Evolutionary conservation across 192 early-diverging fungal species (phyloP).

Genomic region (Coemansia guatemalensis): DNA sequence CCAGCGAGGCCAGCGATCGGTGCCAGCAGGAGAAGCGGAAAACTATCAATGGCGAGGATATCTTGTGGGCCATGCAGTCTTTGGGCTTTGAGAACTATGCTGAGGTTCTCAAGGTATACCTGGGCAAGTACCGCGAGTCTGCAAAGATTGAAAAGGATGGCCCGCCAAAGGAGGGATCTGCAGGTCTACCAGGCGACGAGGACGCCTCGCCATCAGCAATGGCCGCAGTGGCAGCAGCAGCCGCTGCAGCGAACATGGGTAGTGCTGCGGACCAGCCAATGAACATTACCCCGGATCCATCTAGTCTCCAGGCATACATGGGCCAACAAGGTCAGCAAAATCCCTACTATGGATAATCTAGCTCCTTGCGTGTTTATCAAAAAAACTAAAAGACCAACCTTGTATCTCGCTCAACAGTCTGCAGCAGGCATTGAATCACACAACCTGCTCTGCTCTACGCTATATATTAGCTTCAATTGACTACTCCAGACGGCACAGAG

Average conservation of each 20-base stretch:
- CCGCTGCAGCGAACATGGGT: slow-evolving; percentile 21
- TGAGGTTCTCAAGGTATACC: slow-evolving; percentile 85
- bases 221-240: slow-evolving; percentile 20
- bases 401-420: not conserved
- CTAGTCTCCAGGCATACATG: slow-evolving; percentile 48
- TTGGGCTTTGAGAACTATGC: slow-evolving; percentile 98
- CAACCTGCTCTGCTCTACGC: not conserved
- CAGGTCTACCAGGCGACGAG: slow-evolving; percentile 17
- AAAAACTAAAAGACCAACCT: too few species aligned
- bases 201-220: slow-evolving; percentile 17
- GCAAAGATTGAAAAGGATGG: slow-evolving; percentile 52
- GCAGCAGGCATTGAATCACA: not conserved
- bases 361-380: not conserved
- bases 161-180: slow-evolving; percentile 22
- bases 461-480: slow-evolving; percentile 6
- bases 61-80: slow-evolving; percentile 96
- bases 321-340: slow-evolving; percentile 42
- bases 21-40: slow-evolving; percentile 95
- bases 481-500: not conserved
- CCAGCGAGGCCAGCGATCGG: slow-evolving; percentile 95
- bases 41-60: slow-evolving; percentile 98
- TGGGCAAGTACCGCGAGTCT: slow-evolving; percentile 82
- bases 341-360: slow-evolving; percentile 38
- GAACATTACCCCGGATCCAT: slow-evolving; percentile 22
- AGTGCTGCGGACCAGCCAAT: slow-evolving; percentile 27